phyloP scores from a whole-genome alignment of 331 rosid genomes.

The Phaseolus coccineus region DNA sequence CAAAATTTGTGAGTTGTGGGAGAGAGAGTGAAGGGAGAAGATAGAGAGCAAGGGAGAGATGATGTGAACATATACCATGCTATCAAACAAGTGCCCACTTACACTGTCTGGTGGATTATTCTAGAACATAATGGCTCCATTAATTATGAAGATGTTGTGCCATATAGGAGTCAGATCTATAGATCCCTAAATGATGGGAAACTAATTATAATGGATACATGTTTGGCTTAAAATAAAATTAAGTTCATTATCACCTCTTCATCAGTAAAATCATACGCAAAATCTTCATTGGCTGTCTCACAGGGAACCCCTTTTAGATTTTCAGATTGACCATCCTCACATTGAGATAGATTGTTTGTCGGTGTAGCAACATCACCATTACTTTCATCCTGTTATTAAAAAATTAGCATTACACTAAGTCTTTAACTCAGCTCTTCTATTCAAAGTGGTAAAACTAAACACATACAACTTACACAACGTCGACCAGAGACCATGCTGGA shows the following conservation, averaged over 20 bases:
- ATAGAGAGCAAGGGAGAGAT: conserved; percentile 6
- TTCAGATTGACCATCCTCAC: conserved; percentile 53
- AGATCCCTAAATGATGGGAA: not conserved
- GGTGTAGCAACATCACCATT: conserved; percentile 53
- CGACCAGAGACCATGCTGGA: conserved; percentile 65
- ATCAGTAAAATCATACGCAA: conserved; percentile 72
- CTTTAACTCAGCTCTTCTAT: conserved; percentile 52
- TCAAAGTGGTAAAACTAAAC: conserved; percentile 64
- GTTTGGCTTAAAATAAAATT: conserved; percentile 24
- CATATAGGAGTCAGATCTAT: not conserved
- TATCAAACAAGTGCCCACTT: conserved; percentile 7
- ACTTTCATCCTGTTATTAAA: conserved; percentile 62
- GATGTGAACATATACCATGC: not conserved
- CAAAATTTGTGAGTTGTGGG: conserved; percentile 1
- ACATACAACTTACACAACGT: conserved; percentile 99
- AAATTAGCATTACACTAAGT: conserved; percentile 59
- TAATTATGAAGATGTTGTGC: conserved; percentile 3
- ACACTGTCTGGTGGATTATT: conserved; percentile 1
- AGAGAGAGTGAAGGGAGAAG: not conserved
- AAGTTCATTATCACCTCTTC: conserved; percentile 66
- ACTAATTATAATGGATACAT: not conserved
- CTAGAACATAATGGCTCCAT: not conserved
- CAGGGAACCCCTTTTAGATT: conserved; percentile 44
- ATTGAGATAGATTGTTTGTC: conserved; percentile 50
- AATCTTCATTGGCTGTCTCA: conserved; percentile 51